Conservation (phyloP, 495 filamentous ascomycete genomes). For the Penicillium goetzii region DNA sequence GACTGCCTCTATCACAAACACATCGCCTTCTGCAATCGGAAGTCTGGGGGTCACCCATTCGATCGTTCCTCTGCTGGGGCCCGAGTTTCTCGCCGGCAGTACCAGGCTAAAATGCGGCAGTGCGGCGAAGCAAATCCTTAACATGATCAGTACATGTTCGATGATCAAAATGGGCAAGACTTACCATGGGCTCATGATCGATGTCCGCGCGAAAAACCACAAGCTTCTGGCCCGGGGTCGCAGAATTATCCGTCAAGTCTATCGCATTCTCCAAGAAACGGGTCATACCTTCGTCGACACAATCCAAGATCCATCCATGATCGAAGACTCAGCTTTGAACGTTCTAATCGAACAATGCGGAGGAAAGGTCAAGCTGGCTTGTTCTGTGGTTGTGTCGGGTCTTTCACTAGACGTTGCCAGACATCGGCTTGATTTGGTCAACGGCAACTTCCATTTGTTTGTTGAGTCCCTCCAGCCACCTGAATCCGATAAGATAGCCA, state of each 20-base stretch:
- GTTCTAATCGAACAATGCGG: neutral
- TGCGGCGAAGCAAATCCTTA: constrained; percentile 41
- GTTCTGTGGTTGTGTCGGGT: neutral
- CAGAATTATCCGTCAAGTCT: neutral
- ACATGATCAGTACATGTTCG: constrained; percentile 45
- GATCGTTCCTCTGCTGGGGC: constrained; percentile 37
- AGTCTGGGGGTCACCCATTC: constrained; percentile 31
- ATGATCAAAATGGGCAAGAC: constrained; percentile 47
- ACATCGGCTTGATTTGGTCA: neutral
- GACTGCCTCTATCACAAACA: constrained; percentile 39
- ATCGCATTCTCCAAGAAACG: neutral
- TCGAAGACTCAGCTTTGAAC: neutral
- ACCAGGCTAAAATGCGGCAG: constrained; percentile 45
- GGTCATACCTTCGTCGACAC: neutral
- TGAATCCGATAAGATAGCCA: too few relatives aligned
- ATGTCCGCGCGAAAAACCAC: constrained; percentile 16
- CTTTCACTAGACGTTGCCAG: neutral
- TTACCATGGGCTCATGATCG: constrained; percentile 35
- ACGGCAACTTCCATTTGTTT: neutral
- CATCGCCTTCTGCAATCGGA: constrained; percentile 35
- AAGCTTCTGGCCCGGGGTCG: neutral
- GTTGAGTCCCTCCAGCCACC: neutral
- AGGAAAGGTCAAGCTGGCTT: neutral
- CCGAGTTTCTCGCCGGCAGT: constrained; percentile 45
- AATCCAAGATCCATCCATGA: neutral